Evolutionary conservation across 495 filamentous ascomycete genomes (phyloP).

Genomic region (Cercophora samala): DNA sequence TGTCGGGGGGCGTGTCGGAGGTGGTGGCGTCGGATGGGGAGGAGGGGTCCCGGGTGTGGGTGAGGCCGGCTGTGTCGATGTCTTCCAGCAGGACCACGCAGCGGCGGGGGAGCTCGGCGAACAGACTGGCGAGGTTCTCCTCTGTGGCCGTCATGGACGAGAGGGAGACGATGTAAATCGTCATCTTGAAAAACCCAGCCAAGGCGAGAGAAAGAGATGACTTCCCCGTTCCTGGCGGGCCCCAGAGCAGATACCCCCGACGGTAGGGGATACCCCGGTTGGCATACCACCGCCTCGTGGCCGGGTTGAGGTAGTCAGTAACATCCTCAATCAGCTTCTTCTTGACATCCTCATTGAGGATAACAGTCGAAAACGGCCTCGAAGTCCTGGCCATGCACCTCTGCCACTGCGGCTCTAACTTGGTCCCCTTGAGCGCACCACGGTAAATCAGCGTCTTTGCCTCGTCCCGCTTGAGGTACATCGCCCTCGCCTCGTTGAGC

Average conservation of each 20-base stretch:
- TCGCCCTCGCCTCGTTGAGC: slow-evolving; percentile 58
- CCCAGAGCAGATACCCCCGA: slow-evolving; percentile 78
- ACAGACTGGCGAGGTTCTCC: slow-evolving; percentile 65
- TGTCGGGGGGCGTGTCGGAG: slow-evolving; percentile 20
- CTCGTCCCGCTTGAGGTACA: slow-evolving; percentile 57
- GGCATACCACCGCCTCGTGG: slow-evolving; percentile 74
- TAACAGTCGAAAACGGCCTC: slow-evolving; percentile 81
- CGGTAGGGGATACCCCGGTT: slow-evolving; percentile 73
- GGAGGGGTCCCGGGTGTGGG: slow-evolving; percentile 53
- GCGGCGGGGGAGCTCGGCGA: slow-evolving; percentile 61
- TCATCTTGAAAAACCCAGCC: slow-evolving; percentile 67
- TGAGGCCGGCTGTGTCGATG: slow-evolving; percentile 69
- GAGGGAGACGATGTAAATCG: slow-evolving; percentile 66
- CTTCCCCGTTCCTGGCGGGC: slow-evolving; percentile 80
- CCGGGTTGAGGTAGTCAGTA: slow-evolving; percentile 80
- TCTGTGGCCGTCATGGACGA: slow-evolving; percentile 65
- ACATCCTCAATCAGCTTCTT: slow-evolving; percentile 72
- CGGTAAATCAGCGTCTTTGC: slow-evolving; percentile 66
- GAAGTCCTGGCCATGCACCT: slow-evolving; percentile 58
- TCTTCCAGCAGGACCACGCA: slow-evolving; percentile 75
- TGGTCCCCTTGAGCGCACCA: slow-evolving; percentile 40
- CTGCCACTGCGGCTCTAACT: slow-evolving; percentile 45
- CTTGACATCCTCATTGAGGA: slow-evolving; percentile 75
- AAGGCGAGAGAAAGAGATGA: slow-evolving; percentile 60
- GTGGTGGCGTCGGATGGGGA: slow-evolving; percentile 47